Percentiles rank a stretch among this genome's conserved stretches.
phyloP scores from a whole-genome alignment of 768 basidiomycete genomes.

The Lactifluus subvellereus region DNA sequence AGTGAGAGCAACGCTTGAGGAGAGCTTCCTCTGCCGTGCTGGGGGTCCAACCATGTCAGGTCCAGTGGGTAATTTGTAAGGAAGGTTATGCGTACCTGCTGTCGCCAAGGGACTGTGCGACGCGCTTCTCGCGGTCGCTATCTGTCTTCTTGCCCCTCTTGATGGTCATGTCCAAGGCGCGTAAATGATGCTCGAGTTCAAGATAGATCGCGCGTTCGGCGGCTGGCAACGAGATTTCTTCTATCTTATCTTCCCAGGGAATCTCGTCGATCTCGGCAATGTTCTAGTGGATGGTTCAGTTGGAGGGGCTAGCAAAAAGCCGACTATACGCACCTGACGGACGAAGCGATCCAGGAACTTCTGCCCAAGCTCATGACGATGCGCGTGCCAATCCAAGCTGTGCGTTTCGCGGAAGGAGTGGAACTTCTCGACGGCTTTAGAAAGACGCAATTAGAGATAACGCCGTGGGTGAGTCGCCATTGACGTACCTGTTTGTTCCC shows the following conservation, averaged over 20 bases:
- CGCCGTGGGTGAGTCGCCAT: neutral
- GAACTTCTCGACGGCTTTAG: slow-evolving; percentile 79
- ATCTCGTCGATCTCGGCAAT: slow-evolving; percentile 97
- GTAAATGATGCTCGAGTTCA: slow-evolving; percentile 88
- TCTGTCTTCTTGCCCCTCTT: slow-evolving; percentile 59
- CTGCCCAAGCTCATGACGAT: slow-evolving; percentile 79
- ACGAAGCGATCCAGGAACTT: slow-evolving; percentile 75
- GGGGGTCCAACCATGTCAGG: neutral
- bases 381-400: slow-evolving; percentile 86
- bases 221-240: slow-evolving; percentile 72
- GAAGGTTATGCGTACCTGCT: slow-evolving; percentile 42
- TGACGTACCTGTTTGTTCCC: slow-evolving; percentile 73
- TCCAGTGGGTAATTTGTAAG: neutral
- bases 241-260: slow-evolving; percentile 59
- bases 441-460: neutral
- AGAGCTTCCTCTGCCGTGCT: slow-evolving; percentile 90
- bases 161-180: slow-evolving; percentile 80
- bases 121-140: slow-evolving; percentile 84
- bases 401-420: slow-evolving; percentile 96
- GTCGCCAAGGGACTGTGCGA: slow-evolving; percentile 81
- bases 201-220: slow-evolving; percentile 93
- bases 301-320: neutral
- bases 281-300: slow-evolving; percentile 46
- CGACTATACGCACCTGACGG: slow-evolving; percentile 56
- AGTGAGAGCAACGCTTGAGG: slow-evolving; percentile 92